Evolutionary conservation across 106 monocot species (phyloP), one percentile per base, ranked within the genome.

Genomic region (Phalaenopsis aphrodite): DNA sequence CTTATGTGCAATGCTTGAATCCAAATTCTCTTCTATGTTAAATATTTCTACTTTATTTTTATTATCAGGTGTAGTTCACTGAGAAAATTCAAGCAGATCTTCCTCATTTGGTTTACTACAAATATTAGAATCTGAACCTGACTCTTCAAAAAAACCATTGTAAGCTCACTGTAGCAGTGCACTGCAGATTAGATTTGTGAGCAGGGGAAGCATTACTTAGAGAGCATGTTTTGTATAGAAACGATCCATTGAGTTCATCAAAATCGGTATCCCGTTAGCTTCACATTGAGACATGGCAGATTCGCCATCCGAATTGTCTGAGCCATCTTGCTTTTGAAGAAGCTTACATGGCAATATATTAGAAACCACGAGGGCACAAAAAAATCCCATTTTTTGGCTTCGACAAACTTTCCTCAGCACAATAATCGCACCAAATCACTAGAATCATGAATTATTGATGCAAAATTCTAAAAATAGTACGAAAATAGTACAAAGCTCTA

Each of bases 301-400:
- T 11, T 61, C 76, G 55, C 89, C 89, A 86, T 89, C 92, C 19
- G 82, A 55, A 75, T 90, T 88, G 23, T 85, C 87, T 78, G 81
- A 81, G 55, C 39, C 56, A 16, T 88, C 88, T 65, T 52, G 75
- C 79, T 83, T 90, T 76, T 72, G 46, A 41, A 81, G 66, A 74
- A 90, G 67, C 77, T 90, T 93, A 66, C 83, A 90, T 64, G 93
- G 93, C 37, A 93, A 77, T 18, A 85, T 71, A 80, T 30, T 30
- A 30, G 30, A 30, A 30, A 30, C 30, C 30, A 30, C 0, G 30
- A 30, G 30, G 30, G 30, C 30, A 30, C 30, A 30, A 30, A 30
- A 30, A 30, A 30, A 30, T 30, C 30, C 30, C 30, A 30, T 30
- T 30, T 30, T 30, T 30, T 30, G 0, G 30, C 30, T 30, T 30